A percentile compares a stretch with the other conserved stretches of the same genome.
phyloP scores from a whole-genome alignment of 2,329 filamentous ascomycete genomes.

The Thelonectria discophora region DNA sequence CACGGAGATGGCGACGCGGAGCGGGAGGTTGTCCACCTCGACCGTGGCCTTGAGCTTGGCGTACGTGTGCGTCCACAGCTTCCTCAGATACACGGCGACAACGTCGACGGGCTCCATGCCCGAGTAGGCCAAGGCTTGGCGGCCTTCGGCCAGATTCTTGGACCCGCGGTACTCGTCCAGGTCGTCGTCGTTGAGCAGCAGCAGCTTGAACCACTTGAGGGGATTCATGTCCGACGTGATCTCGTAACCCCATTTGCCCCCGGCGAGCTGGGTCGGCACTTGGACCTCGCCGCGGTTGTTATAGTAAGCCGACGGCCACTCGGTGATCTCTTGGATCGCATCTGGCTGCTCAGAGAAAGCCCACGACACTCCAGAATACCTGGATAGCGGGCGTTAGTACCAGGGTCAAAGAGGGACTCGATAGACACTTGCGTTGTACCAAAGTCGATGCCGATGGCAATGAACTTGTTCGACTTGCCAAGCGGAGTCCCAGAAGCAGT shows the following conservation, averaged over 20 bases:
- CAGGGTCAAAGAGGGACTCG: too few relatives aligned
- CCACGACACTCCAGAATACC: slow-evolving; percentile 28
- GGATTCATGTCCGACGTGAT: slow-evolving; percentile 20
- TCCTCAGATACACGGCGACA: slow-evolving; percentile 13
- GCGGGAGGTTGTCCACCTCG: slow-evolving; percentile 14
- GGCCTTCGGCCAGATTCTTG: slow-evolving; percentile 1
- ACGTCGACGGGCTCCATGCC: neutral
- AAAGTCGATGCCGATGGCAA: slow-evolving; percentile 20
- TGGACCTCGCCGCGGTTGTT: slow-evolving; percentile 10
- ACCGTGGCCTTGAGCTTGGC: neutral
- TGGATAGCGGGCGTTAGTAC: neutral
- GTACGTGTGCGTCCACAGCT: slow-evolving; percentile 23
- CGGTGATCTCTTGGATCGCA: slow-evolving; percentile 7
- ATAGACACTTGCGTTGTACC: slow-evolving; percentile 12
- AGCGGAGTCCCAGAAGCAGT: neutral
- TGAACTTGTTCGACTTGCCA: neutral
- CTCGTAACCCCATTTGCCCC: slow-evolving; percentile 26
- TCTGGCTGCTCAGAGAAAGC: slow-evolving; percentile 15
- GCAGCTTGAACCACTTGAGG: slow-evolving; percentile 28
- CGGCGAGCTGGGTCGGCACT: slow-evolving; percentile 16
- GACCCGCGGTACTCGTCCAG: slow-evolving; percentile 18
- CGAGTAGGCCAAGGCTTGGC: neutral
- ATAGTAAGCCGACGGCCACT: slow-evolving; percentile 6
- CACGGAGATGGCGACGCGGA: slow-evolving; percentile 19
- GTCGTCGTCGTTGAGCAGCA: slow-evolving; percentile 14